Evolutionary conservation across 2,329 filamentous ascomycete species (phyloP).

Genomic region (Sporothrix globosa): DNA sequence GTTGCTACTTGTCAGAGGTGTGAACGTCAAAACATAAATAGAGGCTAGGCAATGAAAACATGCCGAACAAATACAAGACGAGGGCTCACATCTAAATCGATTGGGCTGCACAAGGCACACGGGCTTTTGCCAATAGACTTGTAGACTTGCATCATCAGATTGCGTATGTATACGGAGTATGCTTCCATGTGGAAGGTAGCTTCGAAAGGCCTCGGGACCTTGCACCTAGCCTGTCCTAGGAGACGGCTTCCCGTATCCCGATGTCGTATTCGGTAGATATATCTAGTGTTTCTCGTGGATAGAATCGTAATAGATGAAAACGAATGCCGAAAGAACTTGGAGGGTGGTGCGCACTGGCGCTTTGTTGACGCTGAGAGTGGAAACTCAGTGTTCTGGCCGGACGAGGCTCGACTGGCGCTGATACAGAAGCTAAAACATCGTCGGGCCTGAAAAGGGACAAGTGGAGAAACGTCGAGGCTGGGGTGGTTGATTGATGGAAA

Average conservation of each 20-base stretch:
- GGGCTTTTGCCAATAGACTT: not conserved
- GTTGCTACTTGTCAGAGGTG: not conserved
- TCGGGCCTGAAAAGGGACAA: not conserved
- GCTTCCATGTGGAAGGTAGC: not conserved
- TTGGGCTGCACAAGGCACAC: not conserved
- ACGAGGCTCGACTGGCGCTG: slow-evolving; percentile 16
- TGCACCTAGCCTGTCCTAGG: not conserved
- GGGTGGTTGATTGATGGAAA: not conserved
- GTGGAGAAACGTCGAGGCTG: not conserved
- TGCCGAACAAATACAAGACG: not conserved
- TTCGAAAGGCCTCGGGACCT: not conserved
- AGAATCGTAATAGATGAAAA: slow-evolving; percentile 18
- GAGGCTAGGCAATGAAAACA: not conserved
- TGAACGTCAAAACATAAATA: slow-evolving; percentile 6
- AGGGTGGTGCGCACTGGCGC: slow-evolving; percentile 10
- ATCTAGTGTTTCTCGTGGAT: not conserved
- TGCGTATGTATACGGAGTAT: not conserved
- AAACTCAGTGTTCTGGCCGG: slow-evolving; percentile 9
- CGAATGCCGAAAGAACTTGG: no score
- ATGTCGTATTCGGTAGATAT: slow-evolving; percentile 4
- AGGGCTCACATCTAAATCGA: not conserved
- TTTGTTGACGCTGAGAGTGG: not conserved
- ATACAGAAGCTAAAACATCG: slow-evolving; percentile 26
- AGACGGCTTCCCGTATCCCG: not conserved
- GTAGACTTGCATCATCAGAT: slow-evolving; percentile 24